Evolutionary conservation across 768 basidiomycete genomes (phyloP), one percentile per base, ranked within the genome.

Genomic region (Kwoniella sp.): DNA sequence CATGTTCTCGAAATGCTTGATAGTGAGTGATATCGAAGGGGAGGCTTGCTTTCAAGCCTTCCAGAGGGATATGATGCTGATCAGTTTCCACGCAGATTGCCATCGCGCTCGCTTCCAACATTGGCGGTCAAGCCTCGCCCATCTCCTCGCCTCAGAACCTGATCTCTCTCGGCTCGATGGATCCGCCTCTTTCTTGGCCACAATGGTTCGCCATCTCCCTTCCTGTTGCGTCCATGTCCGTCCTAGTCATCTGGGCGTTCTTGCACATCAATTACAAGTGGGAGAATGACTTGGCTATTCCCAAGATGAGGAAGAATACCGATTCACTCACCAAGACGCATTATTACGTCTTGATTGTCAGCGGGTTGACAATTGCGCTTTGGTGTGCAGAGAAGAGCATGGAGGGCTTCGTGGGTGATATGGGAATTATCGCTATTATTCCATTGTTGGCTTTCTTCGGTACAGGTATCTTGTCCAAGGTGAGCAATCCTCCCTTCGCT

Each of bases 81-180:
- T 27, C 13, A 48, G n/a, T 22, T 15, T 13, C 21, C 12, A 10
- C 13, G 0, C 65, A 96, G 92, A 85, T 99, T 57, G 94, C 90
- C 8, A 98, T 99, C 68, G 95, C 96, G 0, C 85, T 99, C n/a
- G 93, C 95, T 0, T 92, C 94, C 21, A 99, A 98, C 76, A 93
- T 98, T 63, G 96, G 96, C 13, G 96, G 96, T 0, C 94, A 97
- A 80, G 90, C 89, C 54, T 97, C 94, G 0, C 95, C 94, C 1
- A 98, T 98, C 63, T 97, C 95, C 1, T 97, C 94, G 0, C 95
- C 95, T 1, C 95, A 99, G 80, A 99, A 98, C 78, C 85, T 98
- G 27, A 97, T 99, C 65, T 93, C 94, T 3, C 82, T 97, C 7
- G 81, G 85, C n/a, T 85, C 82, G 2, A 97, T 99, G 95, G 85